phyloP scores from a whole-genome alignment of 805 yeast species.

The Debaryomyces hansenii region DNA sequence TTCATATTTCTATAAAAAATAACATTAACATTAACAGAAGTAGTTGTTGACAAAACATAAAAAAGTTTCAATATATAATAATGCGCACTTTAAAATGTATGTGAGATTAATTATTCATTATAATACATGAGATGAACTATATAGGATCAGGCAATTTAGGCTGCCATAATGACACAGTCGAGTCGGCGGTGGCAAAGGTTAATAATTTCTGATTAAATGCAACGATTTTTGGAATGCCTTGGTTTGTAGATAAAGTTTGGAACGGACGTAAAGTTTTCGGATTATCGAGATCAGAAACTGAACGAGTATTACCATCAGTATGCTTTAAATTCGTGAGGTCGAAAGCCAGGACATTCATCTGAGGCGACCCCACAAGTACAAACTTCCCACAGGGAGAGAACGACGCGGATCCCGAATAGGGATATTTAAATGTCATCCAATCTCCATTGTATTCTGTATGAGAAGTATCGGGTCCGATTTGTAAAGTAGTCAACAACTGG shows the following conservation, averaged over 20 bases:
- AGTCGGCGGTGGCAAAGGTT: conserved; percentile 66
- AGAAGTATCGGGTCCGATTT: conserved; percentile 4
- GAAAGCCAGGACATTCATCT: conserved; percentile 25
- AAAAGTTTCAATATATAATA: no score
- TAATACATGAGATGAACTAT: not conserved
- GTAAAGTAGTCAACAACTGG: conserved; percentile 33
- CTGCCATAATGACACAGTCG: conserved; percentile 38
- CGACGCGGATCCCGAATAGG: conserved; percentile 31
- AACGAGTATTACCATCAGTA: conserved; percentile 17
- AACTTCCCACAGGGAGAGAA: conserved; percentile 43
- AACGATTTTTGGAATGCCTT: conserved; percentile 47
- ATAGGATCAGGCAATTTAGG: conserved; percentile 13
- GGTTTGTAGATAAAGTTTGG: conserved; percentile 18
- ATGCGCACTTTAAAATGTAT: no score
- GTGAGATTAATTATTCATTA: no score
- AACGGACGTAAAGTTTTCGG: conserved; percentile 22
- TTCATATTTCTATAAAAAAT: no score
- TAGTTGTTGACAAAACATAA: no score
- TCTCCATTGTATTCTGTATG: conserved; percentile 5
- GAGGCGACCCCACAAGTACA: conserved; percentile 32
- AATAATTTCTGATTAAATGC: conserved; percentile 62
- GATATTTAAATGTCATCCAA: conserved; percentile 32
- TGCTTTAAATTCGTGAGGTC: conserved; percentile 26
- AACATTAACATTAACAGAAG: no score
- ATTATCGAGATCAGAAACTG: conserved; percentile 16